phyloP scores from a whole-genome alignment of 208 protist species.

The Leishmania turanica region DNA sequence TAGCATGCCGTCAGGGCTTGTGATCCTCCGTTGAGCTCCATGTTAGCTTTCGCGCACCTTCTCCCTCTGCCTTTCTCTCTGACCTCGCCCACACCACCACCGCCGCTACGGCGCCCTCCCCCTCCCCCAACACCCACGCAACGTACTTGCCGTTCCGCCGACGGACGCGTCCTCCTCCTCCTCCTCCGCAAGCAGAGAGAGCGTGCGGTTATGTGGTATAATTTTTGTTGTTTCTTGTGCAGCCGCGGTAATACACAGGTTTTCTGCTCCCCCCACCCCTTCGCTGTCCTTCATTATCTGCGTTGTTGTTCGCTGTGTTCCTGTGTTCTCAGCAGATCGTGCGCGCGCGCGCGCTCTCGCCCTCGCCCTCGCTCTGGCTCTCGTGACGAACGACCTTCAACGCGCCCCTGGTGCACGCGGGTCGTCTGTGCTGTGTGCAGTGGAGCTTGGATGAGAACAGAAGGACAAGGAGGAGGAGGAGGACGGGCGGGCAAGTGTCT shows the following conservation, averaged over 20 bases:
- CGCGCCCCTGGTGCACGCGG: too few species aligned
- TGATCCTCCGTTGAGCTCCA: not conserved
- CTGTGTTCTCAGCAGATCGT: not conserved
- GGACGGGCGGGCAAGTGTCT: too few species aligned
- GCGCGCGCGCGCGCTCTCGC: not conserved
- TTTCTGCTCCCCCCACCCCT: not conserved
- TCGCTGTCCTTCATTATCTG: not conserved
- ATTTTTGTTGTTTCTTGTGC: not conserved
- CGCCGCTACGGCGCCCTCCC: not conserved
- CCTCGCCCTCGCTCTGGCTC: too few species aligned
- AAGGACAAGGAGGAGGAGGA: too few species aligned
- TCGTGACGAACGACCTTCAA: too few species aligned
- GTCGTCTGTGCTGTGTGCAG: too few species aligned
- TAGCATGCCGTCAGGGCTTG: too few species aligned
- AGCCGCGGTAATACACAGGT: not conserved
- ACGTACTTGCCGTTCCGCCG: not conserved
- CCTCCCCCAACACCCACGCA: not conserved
- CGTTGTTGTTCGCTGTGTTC: not conserved
- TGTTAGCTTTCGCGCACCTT: not conserved
- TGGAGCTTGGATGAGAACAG: too few species aligned
- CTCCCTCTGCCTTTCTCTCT: not conserved
- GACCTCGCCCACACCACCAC: not conserved
- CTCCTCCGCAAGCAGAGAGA: not conserved
- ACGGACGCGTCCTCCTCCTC: not conserved
- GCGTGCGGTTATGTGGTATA: not conserved